A percentile compares a stretch with the other conserved stretches of the same genome.
Evolutionary conservation across 2,329 filamentous ascomycete species (phyloP).

Genomic region (Ceratocystiopsis minuta): DNA sequence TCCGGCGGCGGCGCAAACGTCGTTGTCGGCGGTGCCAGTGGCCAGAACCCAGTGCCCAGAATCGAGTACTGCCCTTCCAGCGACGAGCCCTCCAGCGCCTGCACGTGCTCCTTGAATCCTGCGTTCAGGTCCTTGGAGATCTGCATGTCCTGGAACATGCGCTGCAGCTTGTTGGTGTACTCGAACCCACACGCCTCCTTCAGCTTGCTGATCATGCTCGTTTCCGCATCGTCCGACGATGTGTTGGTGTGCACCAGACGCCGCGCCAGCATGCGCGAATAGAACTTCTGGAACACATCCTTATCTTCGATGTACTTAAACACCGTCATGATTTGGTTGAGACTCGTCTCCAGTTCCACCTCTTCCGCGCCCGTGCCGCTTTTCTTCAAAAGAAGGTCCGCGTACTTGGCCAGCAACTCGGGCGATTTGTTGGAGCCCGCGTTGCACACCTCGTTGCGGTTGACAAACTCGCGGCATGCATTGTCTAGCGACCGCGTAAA

Average conservation of each 20-base stretch:
- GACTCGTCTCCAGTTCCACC: constrained; percentile 72
- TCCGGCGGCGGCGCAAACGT: constrained; percentile 75
- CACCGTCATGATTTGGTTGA: constrained; percentile 93
- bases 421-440: constrained; percentile 85
- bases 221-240: constrained; percentile 92
- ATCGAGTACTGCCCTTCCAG: constrained; percentile 84
- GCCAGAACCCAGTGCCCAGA: constrained; percentile 94
- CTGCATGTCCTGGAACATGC: constrained; percentile 99
- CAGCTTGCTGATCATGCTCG: constrained; percentile 97
- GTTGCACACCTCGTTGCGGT: constrained; percentile 91
- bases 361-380: constrained; percentile 86
- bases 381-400: constrained; percentile 82
- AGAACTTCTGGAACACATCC: constrained; percentile 99
- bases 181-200: constrained; percentile 98
- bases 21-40: constrained; percentile 68
- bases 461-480: constrained; percentile 94
- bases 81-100: constrained; percentile 47
- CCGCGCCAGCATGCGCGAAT: constrained; percentile 89
- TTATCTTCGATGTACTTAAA: constrained; percentile 99
- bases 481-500: constrained; percentile 94
- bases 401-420: constrained; percentile 87
- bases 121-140: constrained; percentile 94
- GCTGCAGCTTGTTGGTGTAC: constrained; percentile 97
- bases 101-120: constrained; percentile 63
- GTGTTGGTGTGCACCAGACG: constrained; percentile 89